Percentiles rank a stretch among this genome's conserved stretches.
phyloP scores from a whole-genome alignment of 768 basidiomycete genomes.

The Termitomyces sp. region DNA sequence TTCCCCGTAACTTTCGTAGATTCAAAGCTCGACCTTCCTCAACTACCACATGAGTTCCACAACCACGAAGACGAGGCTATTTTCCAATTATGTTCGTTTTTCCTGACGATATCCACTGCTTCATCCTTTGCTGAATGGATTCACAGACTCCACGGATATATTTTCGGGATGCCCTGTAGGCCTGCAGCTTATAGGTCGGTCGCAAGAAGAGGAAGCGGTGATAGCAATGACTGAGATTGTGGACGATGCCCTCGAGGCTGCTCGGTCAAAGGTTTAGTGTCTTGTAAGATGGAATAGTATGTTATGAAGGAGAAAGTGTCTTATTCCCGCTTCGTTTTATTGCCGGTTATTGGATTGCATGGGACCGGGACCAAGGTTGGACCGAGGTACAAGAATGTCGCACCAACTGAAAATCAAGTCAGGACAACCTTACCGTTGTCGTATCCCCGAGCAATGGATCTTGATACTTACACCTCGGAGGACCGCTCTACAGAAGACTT shows the following conservation, averaged over 20 bases:
- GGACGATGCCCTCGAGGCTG: conserved; percentile 45
- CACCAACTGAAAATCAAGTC: no score
- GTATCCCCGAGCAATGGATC: no score
- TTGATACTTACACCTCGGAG: no score
- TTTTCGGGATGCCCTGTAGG: conserved; percentile 57
- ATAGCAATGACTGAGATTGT: conserved; percentile 67
- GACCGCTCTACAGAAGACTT: no score
- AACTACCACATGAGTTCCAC: conserved; percentile 48
- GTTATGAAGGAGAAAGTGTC: not conserved
- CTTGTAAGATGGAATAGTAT: no score
- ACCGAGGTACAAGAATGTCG: no score
- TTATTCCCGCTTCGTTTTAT: not conserved
- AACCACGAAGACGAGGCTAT: conserved; percentile 50
- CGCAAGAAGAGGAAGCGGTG: conserved; percentile 72
- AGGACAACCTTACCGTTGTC: no score
- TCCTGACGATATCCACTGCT: not conserved
- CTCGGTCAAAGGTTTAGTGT: not conserved
- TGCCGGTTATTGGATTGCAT: no score
- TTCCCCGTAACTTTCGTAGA: conserved; percentile 70
- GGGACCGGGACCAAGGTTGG: no score
- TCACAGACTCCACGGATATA: conserved; percentile 53
- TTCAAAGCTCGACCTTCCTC: conserved; percentile 46
- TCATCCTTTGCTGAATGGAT: not conserved
- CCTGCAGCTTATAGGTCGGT: conserved; percentile 65
- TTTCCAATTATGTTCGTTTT: conserved; percentile 53